phyloP scores from a whole-genome alignment of 202 grass and related monocot species.

The Cymbopogon flexuosus region DNA sequence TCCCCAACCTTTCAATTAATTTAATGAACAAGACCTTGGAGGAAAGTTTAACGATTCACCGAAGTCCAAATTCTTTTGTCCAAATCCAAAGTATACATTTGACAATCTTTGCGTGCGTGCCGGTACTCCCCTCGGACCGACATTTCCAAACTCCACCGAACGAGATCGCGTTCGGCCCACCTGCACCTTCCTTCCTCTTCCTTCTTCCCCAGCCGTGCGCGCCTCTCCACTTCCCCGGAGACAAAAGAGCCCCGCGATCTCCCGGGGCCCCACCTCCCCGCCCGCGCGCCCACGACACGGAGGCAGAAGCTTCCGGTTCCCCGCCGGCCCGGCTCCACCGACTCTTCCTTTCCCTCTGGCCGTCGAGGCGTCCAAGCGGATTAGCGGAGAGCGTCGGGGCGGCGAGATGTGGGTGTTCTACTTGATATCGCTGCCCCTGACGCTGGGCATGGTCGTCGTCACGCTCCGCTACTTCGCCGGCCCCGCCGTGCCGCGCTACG shows the following conservation, averaged over 20 bases:
- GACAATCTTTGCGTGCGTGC: constrained; percentile 33
- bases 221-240: constrained; percentile 39
- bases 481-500: constrained; percentile 81
- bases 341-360: neutral
- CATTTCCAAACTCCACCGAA: constrained; percentile 20
- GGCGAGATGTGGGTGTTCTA: constrained; percentile 97
- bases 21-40: too few species aligned
- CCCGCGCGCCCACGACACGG: constrained; percentile 4
- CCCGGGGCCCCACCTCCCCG: constrained; percentile 16
- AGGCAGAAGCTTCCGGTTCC: constrained; percentile 30
- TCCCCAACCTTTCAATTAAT: too few species aligned
- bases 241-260: constrained; percentile 39
- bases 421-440: constrained; percentile 91
- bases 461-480: constrained; percentile 98
- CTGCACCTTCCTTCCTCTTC: constrained; percentile 17
- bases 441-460: constrained; percentile 87
- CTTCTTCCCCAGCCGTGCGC: constrained; percentile 14
- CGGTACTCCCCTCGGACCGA: constrained; percentile 29
- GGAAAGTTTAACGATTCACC: too few species aligned
- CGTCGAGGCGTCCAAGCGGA: neutral
- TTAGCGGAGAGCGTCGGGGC: constrained; percentile 16
- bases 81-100: neutral
- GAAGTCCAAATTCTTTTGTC: neutral
- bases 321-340: constrained; percentile 11
- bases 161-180: constrained; percentile 24